Evolutionary conservation across 768 basidiomycete species (phyloP).

Genomic region (Lactarius vividus): DNA sequence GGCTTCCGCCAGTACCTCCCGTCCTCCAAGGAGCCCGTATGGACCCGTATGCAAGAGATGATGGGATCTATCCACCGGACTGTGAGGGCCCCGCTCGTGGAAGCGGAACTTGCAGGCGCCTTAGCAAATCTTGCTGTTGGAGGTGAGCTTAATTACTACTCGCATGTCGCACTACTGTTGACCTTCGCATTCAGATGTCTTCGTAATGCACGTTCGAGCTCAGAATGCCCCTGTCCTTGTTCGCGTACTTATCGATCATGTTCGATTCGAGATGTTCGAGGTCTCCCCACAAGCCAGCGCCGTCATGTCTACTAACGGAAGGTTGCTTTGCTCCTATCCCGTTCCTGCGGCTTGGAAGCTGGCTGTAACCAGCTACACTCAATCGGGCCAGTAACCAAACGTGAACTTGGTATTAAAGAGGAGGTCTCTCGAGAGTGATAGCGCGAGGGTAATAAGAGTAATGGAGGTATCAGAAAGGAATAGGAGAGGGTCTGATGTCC

Average conservation of each 20-base stretch:
- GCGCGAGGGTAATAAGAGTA: too few relatives aligned
- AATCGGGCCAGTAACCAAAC: too few relatives aligned
- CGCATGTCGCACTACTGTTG: too few relatives aligned
- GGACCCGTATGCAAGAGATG: conserved; percentile 9
- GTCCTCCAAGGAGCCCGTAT: neutral
- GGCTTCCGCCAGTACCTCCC: neutral
- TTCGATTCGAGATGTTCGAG: conserved; percentile 37
- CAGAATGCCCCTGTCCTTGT: conserved; percentile 12
- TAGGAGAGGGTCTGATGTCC: too few relatives aligned
- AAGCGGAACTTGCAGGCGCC: neutral
- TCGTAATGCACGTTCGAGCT: conserved; percentile 14
- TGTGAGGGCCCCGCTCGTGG: neutral
- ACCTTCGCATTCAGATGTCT: conserved; percentile 2
- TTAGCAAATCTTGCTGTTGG: neutral
- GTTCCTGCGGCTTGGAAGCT: conserved; percentile 44
- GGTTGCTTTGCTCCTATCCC: conserved; percentile 33
- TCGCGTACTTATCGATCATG: neutral
- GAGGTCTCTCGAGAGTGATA: too few relatives aligned
- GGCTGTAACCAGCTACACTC: too few relatives aligned
- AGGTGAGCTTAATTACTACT: neutral
- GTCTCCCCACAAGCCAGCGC: conserved; percentile 38
- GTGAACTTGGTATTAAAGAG: too few relatives aligned
- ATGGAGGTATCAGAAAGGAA: too few relatives aligned
- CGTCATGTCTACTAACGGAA: conserved; percentile 42
- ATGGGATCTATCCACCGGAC: neutral